These are phyloP conservation scores for Phyllosticta citriasiana DNA, from an alignment of 2,329 filamentous ascomycete genomes.

Conservation along the genomic window DNA sequence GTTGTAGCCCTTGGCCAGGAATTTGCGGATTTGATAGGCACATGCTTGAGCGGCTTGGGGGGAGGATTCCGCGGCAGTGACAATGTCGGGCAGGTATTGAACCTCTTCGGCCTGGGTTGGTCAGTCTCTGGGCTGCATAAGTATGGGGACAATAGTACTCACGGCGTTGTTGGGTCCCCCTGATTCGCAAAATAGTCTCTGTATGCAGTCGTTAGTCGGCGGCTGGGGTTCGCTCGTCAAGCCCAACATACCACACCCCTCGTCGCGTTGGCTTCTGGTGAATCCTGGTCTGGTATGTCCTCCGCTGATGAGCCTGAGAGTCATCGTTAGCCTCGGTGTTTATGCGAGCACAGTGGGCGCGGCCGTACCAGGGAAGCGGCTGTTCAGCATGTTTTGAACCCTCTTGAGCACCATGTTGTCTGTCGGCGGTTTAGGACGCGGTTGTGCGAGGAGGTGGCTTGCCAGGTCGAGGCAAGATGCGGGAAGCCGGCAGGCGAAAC, in stretches of 20 bases:
- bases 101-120: slow-evolving; percentile 69
- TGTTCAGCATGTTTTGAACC: slow-evolving; percentile 20
- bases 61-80: slow-evolving; percentile 89
- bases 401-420: slow-evolving; percentile 29
- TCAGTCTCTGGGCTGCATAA: not conserved
- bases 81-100: slow-evolving; percentile 82
- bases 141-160: slow-evolving; percentile 10
- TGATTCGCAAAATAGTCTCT: slow-evolving; percentile 77
- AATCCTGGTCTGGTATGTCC: slow-evolving; percentile 37
- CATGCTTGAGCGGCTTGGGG: slow-evolving; percentile 75
- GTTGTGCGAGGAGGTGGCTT: not conserved
- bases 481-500: not conserved
- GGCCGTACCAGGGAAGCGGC: slow-evolving; percentile 23
- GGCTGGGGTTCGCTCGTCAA: slow-evolving; percentile 11
- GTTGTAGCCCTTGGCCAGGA: slow-evolving; percentile 62
- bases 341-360: not conserved
- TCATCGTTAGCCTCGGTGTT: slow-evolving; percentile 10
- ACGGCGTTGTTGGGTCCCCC: slow-evolving; percentile 43
- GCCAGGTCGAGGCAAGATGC: not conserved
- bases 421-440: not conserved
- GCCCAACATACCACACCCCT: slow-evolving; percentile 42
- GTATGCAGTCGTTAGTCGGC: slow-evolving; percentile 8
- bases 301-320: slow-evolving; percentile 5
- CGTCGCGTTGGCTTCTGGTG: slow-evolving; percentile 56
- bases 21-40: slow-evolving; percentile 71